phyloP scores from a whole-genome alignment of 2,329 filamentous ascomycete genomes.

The Stagonosporopsis tanaceti region DNA sequence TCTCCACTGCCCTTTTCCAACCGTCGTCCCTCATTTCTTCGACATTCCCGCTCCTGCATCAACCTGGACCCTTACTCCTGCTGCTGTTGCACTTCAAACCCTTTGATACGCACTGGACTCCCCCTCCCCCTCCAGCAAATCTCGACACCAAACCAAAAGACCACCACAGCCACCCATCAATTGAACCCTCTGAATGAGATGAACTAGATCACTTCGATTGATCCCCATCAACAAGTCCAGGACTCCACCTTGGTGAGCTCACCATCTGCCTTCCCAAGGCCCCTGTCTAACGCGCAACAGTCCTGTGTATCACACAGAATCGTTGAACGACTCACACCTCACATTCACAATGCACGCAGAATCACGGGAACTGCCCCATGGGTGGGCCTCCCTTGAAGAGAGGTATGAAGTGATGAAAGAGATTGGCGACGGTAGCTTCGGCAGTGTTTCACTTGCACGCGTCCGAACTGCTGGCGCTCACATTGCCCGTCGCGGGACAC shows the following conservation, averaged over 20 bases:
- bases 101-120: slow-evolving; percentile 48
- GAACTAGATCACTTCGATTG: slow-evolving; percentile 33
- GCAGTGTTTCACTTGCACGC: slow-evolving; percentile 90
- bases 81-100: slow-evolving; percentile 43
- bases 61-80: slow-evolving; percentile 51
- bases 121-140: slow-evolving; percentile 33
- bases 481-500: slow-evolving; percentile 86
- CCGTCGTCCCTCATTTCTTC: slow-evolving; percentile 53
- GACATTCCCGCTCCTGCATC: slow-evolving; percentile 49
- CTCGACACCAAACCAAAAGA: slow-evolving; percentile 28
- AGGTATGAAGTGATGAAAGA: slow-evolving; percentile 97
- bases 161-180: slow-evolving; percentile 2
- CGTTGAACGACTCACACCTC: slow-evolving; percentile 25
- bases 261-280: not conserved
- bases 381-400: slow-evolving; percentile 79
- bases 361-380: slow-evolving; percentile 75
- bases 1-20: slow-evolving; percentile 52
- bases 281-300: slow-evolving; percentile 26
- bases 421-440: slow-evolving; percentile 98
- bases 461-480: slow-evolving; percentile 89
- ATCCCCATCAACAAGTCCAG: slow-evolving; percentile 21
- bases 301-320: slow-evolving; percentile 23
- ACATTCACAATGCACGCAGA: slow-evolving; percentile 70
- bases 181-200: slow-evolving; percentile 40
- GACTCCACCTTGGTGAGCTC: slow-evolving; percentile 31